Base-by-base conservation (phyloP, 148 eudicot genomes). In the Rhododendron williamsianum region DNA sequence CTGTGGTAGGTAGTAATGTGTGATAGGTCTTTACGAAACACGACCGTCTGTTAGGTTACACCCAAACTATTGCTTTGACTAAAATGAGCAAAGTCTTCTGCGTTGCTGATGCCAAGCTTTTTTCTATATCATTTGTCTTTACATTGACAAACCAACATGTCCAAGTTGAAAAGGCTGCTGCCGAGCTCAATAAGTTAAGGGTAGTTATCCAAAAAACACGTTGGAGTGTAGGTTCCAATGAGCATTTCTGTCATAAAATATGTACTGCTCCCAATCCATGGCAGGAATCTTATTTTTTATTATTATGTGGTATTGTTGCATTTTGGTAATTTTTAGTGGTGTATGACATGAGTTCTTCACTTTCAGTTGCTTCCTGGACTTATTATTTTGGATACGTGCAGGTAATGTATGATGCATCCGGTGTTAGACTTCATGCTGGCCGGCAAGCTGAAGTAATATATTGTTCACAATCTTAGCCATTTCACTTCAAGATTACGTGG, bases 401-500 rank as follows among this genome's bases (percentile, higher is more conserved):
- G 98, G 97, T 95, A 74, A 94, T 95, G 97, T 95, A 95, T 91
- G 97, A 95, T 87, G 97, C 98, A 60, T 80, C 97, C 56, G 95
- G 97, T 15, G 93, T 95, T 78, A 90, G 97, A 84, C 94, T 94
- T 78, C 98, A 94, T 93, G 97, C 98, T 83, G 98, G 97, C 25
- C 94, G 94, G 73, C 98, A 95, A 90, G 98, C 98, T 90, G 87
- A 86, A 45, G 87, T 86, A 86, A 52, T 19, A 23, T 56, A 36
- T 74, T 43, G 54, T 51, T 82, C 81, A 73, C 63, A 19, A 73
- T 71, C 49, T 19, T 60, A 38, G 83, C 63, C 67, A 4, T 38
- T 81, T 56, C 49, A 38, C 33, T 60, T 45, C 73, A 58, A 81
- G 49, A 21, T 58, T 60, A 23, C 2, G 19, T 19, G 63, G 46